phyloP scores from a whole-genome alignment of 768 basidiomycete species.

The Suillus subaureus region DNA sequence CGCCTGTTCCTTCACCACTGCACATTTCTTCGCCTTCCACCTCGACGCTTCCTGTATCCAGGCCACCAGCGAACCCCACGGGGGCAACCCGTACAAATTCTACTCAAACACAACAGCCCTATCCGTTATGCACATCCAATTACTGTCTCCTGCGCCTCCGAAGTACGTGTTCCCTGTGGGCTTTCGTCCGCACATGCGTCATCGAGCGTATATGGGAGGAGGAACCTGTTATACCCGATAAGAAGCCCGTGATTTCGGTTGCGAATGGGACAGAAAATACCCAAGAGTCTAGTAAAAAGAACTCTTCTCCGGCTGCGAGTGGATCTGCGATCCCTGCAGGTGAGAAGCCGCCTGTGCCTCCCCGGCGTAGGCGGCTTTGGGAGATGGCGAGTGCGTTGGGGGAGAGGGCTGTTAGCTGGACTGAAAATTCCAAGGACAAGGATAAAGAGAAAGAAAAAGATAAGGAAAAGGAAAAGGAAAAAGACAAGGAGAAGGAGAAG shows the following conservation, averaged over 20 bases:
- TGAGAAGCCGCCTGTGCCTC: constrained; percentile 64
- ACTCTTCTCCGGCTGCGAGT: background rate
- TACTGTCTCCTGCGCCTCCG: constrained; percentile 87
- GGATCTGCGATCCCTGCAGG: background rate
- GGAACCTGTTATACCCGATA: constrained; percentile 45
- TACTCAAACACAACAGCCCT: constrained; percentile 28
- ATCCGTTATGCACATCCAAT: constrained; percentile 82
- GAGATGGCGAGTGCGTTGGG: constrained; percentile 66
- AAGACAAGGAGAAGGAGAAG: constrained; percentile 34
- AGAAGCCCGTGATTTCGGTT: constrained; percentile 20
- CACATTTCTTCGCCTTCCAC: constrained; percentile 34
- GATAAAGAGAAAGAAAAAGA: constrained; percentile 20
- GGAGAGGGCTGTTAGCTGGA: constrained; percentile 62
- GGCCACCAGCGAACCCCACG: constrained; percentile 27
- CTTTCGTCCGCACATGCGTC: constrained; percentile 79
- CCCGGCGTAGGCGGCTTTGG: constrained; percentile 65
- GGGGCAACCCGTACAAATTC: constrained; percentile 46
- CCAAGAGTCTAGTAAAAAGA: background rate
- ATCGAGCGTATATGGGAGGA: constrained; percentile 92
- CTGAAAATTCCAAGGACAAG: constrained; percentile 30
- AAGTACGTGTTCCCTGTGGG: constrained; percentile 89
- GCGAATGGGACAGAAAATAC: constrained; percentile 10
- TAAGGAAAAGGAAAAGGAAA: constrained; percentile 33
- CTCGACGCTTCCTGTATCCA: constrained; percentile 31
- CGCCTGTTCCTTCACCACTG: constrained; percentile 20